Evolutionary conservation across 176 grass and related monocot genomes (phyloP).

Genomic region (Neostapfia colusana): DNA sequence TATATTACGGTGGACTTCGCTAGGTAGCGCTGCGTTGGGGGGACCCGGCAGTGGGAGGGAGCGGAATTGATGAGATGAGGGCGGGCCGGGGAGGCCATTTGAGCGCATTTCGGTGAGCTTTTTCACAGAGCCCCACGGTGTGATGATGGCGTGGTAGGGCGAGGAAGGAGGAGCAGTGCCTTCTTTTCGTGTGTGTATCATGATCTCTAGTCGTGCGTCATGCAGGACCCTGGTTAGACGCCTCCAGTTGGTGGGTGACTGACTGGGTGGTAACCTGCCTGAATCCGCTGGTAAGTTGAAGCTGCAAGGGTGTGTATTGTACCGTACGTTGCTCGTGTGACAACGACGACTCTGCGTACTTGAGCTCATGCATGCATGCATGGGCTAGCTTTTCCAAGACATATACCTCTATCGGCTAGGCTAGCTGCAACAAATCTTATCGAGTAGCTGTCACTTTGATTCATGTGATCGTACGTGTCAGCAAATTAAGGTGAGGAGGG

Average conservation of each 20-base stretch:
- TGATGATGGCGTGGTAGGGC: conserved; percentile 51
- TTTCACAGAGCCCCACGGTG: conserved; percentile 36
- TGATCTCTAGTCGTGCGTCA: background rate
- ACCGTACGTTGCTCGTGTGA: no score
- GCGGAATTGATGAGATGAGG: conserved; percentile 32
- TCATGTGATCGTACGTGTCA: conserved; percentile 24
- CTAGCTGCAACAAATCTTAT: background rate
- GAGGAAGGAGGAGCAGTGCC: background rate
- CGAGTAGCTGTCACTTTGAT: conserved; percentile 36
- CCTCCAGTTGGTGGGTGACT: no score
- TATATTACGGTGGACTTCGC: conserved; percentile 27
- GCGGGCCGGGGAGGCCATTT: conserved; percentile 27
- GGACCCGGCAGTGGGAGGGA: background rate
- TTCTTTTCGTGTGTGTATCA: conserved; percentile 13
- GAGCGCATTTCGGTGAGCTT: conserved; percentile 44
- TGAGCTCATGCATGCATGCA: conserved; percentile 25
- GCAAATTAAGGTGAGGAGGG: background rate
- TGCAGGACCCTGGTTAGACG: background rate
- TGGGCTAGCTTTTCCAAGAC: conserved; percentile 11
- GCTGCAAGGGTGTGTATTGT: no score
- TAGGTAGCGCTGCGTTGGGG: conserved; percentile 17
- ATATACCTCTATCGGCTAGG: background rate
- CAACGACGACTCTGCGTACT: no score
- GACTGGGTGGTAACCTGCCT: no score
- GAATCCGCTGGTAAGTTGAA: no score